Evolutionary conservation across 2,329 filamentous ascomycete species (phyloP), one percentile per base, ranked within the genome.

Genomic region (Pochonia chlamydosporia): DNA sequence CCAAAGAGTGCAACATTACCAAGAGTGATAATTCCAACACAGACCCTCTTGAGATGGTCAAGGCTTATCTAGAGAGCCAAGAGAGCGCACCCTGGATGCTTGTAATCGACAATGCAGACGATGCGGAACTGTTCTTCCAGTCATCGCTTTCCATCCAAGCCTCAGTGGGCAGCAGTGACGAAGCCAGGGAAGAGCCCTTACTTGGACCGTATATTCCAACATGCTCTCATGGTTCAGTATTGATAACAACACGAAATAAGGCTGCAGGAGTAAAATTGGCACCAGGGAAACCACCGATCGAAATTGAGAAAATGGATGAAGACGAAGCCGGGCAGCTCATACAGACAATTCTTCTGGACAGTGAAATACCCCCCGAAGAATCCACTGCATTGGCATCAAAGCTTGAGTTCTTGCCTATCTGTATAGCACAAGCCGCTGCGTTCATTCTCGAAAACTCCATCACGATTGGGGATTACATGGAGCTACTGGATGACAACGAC

Each of bases 231-330:
- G 63, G 63, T n/a, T 50, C 55, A 3, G 40, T 67, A 20, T 53
- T 68, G 1, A 44, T 63, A 9, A 67, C 63, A 7, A 65, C 63
- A 1, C 54, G 61, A n/a, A 59, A 66, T 44, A 62, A 59, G 40
- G 46, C 61, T 40, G 50, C 50, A 1, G 62, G 55, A 3, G 24
- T 50, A 4, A 56, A 40, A 40, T 47, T 66, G 13, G 45, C 43
- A 8, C 47, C 53, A 14, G 52, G 54, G 3, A 45, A 40, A 9
- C 30, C 3, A 1, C 47, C 44, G 1, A 55, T 65, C 11, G 52
- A 61, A 33, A 44, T 66, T 3, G 7, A 16, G 46, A 59, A 57
- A 44, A 66, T 61, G 64, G 49, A 52, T 8, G 51, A 59, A 1
- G 30, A 33, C 3, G 60, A 66, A 37, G 55, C 59, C 1, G 31